phyloP scores from a whole-genome alignment of 805 yeast species.

The Dipodascus albidus region DNA sequence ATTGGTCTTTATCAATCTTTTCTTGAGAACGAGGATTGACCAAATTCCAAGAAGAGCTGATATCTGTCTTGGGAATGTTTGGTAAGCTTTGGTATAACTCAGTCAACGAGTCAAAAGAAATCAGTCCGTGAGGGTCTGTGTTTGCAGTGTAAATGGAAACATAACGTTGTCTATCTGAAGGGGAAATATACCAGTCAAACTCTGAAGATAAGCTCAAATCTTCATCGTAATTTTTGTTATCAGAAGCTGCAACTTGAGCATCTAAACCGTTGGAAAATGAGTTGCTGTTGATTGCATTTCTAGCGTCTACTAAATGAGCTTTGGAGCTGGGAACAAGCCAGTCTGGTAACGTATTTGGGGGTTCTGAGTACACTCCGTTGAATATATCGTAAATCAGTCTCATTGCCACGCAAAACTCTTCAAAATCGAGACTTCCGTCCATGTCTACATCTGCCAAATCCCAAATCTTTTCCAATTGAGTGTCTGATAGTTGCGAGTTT shows the following conservation, averaged over 20 bases:
- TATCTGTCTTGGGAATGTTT: conserved; percentile 72
- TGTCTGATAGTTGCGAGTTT: conserved; percentile 73
- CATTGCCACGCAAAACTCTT: conserved; percentile 97
- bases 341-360: conserved; percentile 70
- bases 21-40: conserved; percentile 83
- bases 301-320: conserved; percentile 75
- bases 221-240: conserved; percentile 41
- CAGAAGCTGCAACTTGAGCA: conserved; percentile 5
- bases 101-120: conserved; percentile 58
- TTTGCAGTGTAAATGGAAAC: conserved; percentile 66
- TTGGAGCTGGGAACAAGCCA: conserved; percentile 93
- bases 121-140: conserved; percentile 69
- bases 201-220: conserved; percentile 54
- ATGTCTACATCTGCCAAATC: conserved; percentile 77
- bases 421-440: conserved; percentile 88
- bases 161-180: conserved; percentile 68
- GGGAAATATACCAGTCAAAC: conserved; percentile 95
- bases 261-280: conserved; percentile 7
- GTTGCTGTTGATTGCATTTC: conserved; percentile 36
- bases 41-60: conserved; percentile 86
- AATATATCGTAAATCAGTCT: conserved; percentile 84
- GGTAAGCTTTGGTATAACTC: conserved; percentile 57
- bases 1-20: conserved; percentile 89
- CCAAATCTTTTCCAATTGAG: conserved; percentile 79
- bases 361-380: conserved; percentile 48